Conservation (phyloP, 805 yeast species). For the Yarrowia keelungensis region DNA sequence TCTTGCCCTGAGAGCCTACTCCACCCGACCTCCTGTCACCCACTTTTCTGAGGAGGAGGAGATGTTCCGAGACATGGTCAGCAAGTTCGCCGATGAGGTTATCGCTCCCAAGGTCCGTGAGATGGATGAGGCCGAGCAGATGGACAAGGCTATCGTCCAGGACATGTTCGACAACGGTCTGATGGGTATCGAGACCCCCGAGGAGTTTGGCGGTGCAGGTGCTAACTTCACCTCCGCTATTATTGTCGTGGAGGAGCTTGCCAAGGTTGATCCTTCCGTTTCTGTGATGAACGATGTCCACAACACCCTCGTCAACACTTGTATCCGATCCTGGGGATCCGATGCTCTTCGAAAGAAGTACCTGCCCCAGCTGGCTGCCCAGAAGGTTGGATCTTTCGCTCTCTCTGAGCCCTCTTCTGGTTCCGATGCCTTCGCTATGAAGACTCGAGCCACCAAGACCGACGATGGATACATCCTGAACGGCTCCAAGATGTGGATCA, state of each 20-base stretch:
- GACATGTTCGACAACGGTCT: slow-evolving; percentile 53
- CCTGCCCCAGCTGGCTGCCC: slow-evolving; percentile 52
- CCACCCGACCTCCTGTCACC: slow-evolving; percentile 31
- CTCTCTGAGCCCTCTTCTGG: slow-evolving; percentile 55
- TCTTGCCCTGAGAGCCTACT: slow-evolving; percentile 35
- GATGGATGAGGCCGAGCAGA: slow-evolving; percentile 52
- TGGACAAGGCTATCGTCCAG: slow-evolving; percentile 48
- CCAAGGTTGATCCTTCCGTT: slow-evolving; percentile 55
- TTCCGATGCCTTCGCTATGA: slow-evolving; percentile 56
- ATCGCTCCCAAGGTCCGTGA: slow-evolving; percentile 52
- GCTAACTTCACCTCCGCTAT: slow-evolving; percentile 56
- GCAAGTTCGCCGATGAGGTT: slow-evolving; percentile 52
- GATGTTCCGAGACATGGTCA: slow-evolving; percentile 53
- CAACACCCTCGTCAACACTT: slow-evolving; percentile 55
- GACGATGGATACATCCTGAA: slow-evolving; percentile 53
- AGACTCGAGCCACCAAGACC: slow-evolving; percentile 51
- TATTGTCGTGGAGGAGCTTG: slow-evolving; percentile 55
- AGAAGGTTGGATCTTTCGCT: slow-evolving; percentile 52
- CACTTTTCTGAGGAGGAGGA: slow-evolving; percentile 54
- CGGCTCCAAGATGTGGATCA: slow-evolving; percentile 58
- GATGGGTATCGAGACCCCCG: slow-evolving; percentile 58
- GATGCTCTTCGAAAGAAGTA: slow-evolving; percentile 51
- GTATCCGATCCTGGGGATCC: slow-evolving; percentile 53
- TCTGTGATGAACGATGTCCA: slow-evolving; percentile 56
- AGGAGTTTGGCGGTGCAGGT: slow-evolving; percentile 56